Evolutionary conservation across 2,329 filamentous ascomycete species (phyloP), one percentile per base, ranked within the genome.

Genomic region (Talaromyces islandicus): DNA sequence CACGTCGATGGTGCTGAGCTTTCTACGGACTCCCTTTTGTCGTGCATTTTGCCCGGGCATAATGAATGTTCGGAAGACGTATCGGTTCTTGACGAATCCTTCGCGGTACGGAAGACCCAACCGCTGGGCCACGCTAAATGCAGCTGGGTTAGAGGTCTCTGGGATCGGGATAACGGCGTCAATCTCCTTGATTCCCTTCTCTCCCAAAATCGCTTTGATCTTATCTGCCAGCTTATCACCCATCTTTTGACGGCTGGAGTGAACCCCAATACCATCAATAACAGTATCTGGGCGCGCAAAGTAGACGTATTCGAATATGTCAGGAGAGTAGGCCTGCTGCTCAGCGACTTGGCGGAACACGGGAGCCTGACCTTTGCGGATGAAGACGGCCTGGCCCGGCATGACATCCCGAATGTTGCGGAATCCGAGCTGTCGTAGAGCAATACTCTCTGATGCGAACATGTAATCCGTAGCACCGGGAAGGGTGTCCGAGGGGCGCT

Each of bases 291-390:
- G 90, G 1, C 92, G 82, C 14, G 90, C 88, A 68, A 96, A 92
- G 77, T 96, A 96, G 60, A 96, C 88, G 64, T 87, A 91, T 75
- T 95, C 90, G 69, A 95, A 94, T 63, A 91, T 89, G 71, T 96
- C 92, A 0, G 91, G 91, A 1, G 89, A 87, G 70, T 96, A 96
- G 17, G 82, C 81, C 67, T 84, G 82, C 66, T 83, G 81, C 61
- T 83, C 76, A 46, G 87, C 84, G 14, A 96, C 86, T 73, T 96
- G 91, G 63, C 82, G 81, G 78, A 92, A 94, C 54, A 87, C 82
- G 0, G 91, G 90, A 58, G 81, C 79, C 55, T 84, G 81, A 46
- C 90, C 90, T 77, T 95, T 95, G 69, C 88, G 81, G 64, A 95
- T 87, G 69, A 95, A 91, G 63, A 95, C 90, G 2, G 91, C 91